Evolutionary conservation across 805 yeast genomes (phyloP).

Genomic region (Isabelozyma rhagii): DNA sequence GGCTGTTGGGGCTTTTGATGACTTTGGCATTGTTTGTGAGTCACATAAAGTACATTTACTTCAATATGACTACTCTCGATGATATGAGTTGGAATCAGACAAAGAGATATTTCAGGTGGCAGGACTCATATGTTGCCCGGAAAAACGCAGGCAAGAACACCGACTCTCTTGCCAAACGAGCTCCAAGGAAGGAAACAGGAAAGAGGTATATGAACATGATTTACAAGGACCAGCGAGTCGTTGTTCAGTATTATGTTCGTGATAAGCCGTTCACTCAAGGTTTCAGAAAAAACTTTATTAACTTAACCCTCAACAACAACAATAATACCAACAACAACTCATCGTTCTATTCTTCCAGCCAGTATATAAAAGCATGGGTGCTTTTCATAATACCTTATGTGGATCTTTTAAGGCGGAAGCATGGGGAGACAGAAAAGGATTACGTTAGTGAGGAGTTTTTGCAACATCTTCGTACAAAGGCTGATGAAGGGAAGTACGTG

Average conservation of each 20-base stretch:
- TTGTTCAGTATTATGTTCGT: conserved; percentile 27
- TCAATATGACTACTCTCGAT: conserved; percentile 60
- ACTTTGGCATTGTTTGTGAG: conserved; percentile 38
- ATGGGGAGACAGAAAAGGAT: not conserved
- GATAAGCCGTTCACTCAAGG: conserved; percentile 40
- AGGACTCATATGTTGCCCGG: conserved; percentile 6
- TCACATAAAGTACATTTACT: conserved; percentile 43
- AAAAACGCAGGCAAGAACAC: conserved; percentile 4
- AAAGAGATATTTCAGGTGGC: conserved; percentile 27
- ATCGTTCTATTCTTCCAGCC: conserved; percentile 4
- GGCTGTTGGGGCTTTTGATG: conserved; percentile 46
- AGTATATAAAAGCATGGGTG: conserved; percentile 10
- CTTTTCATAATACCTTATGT: conserved; percentile 17
- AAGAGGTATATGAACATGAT: conserved; percentile 44
- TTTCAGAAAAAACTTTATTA: conserved; percentile 30
- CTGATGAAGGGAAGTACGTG: not conserved
- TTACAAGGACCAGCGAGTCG: conserved; percentile 27
- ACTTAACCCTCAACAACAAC: conserved; percentile 25
- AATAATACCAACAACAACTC: conserved; percentile 11
- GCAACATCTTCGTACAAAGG: not conserved
- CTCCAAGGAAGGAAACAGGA: conserved; percentile 23
- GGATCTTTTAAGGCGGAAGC: conserved; percentile 9
- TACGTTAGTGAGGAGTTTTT: not conserved
- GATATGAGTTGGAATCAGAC: conserved; percentile 38
- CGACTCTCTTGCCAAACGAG: conserved; percentile 1